These are phyloP conservation scores for Phaeophleospora eucalypticola DNA, from an alignment of 2,329 filamentous ascomycete genomes.

Conservation along the genomic window DNA sequence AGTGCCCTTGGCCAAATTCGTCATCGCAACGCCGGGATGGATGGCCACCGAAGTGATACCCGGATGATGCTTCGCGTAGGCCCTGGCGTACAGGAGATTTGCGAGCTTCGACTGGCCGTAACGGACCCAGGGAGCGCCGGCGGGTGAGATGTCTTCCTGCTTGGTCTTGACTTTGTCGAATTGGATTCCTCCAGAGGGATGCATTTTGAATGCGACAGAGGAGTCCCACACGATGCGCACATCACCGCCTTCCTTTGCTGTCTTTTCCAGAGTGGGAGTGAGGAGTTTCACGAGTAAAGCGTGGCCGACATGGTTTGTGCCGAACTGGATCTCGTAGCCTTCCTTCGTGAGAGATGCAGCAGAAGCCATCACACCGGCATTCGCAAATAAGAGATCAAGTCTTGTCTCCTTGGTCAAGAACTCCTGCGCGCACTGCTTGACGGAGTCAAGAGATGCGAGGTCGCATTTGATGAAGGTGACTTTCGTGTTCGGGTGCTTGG, in stretches of 20 bases:
- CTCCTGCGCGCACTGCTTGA: constrained; percentile 20
- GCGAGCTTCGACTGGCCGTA: constrained; percentile 51
- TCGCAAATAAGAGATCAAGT: constrained; percentile 21
- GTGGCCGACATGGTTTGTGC: constrained; percentile 34
- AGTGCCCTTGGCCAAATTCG: constrained; percentile 38
- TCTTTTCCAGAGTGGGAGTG: constrained; percentile 22
- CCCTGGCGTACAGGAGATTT: constrained; percentile 45
- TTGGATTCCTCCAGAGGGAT: constrained; percentile 20
- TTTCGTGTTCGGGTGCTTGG: constrained; percentile 32
- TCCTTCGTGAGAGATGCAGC: constrained; percentile 22
- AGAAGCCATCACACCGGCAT: constrained; percentile 27
- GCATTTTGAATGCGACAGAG: constrained; percentile 24
- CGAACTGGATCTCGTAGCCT: constrained; percentile 35
- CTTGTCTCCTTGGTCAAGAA: constrained; percentile 18
- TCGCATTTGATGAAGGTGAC: constrained; percentile 37
- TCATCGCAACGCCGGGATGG: constrained; percentile 49
- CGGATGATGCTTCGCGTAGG: constrained; percentile 44
- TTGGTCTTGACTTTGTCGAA: constrained; percentile 28
- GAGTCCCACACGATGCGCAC: constrained; percentile 30
- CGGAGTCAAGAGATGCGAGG: constrained; percentile 23
- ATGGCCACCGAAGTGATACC: constrained; percentile 42
- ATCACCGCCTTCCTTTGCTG: constrained; percentile 23
- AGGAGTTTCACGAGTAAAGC: constrained; percentile 32
- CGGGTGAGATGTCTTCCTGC: constrained; percentile 13
- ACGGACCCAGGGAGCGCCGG: constrained; percentile 24